Conservation (phyloP, 2,329 filamentous ascomycete genomes). For the Microcera coccophila region DNA sequence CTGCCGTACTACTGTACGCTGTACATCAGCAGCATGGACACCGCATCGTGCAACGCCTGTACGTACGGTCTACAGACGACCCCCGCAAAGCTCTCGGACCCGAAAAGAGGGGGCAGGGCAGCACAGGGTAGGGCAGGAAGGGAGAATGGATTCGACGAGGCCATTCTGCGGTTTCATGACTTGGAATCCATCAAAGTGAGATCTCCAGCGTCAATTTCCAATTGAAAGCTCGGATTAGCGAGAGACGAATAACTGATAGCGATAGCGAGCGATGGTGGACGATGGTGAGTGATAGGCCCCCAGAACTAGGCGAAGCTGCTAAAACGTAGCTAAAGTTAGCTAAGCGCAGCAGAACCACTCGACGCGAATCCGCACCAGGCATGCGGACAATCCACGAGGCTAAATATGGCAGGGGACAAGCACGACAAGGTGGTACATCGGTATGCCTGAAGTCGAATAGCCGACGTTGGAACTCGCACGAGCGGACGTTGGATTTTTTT, state of each 20-base stretch:
- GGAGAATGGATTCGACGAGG: background rate
- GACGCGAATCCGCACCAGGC: constrained; percentile 10
- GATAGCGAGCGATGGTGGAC: background rate
- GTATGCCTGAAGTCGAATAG: no score
- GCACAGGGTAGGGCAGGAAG: no score
- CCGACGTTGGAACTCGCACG: background rate
- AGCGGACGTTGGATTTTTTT: background rate
- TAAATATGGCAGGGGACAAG: constrained; percentile 23
- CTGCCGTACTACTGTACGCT: constrained; percentile 14
- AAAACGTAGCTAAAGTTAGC: no score
- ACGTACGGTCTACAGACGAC: constrained; percentile 8
- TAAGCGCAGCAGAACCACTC: constrained; percentile 5
- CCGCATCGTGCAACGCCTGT: background rate
- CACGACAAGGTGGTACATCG: no score
- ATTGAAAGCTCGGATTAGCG: background rate
- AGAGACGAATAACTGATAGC: background rate
- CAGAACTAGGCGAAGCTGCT: no score
- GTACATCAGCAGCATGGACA: constrained; percentile 12
- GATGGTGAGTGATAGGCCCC: no score
- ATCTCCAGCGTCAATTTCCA: background rate
- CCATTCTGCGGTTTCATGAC: background rate
- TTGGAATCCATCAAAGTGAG: background rate
- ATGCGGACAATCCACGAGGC: constrained; percentile 28
- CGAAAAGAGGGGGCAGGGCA: background rate
- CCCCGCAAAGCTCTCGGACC: constrained; percentile 11